phyloP scores from a whole-genome alignment of 2,329 filamentous ascomycete species.

The Colletotrichum viniferum region DNA sequence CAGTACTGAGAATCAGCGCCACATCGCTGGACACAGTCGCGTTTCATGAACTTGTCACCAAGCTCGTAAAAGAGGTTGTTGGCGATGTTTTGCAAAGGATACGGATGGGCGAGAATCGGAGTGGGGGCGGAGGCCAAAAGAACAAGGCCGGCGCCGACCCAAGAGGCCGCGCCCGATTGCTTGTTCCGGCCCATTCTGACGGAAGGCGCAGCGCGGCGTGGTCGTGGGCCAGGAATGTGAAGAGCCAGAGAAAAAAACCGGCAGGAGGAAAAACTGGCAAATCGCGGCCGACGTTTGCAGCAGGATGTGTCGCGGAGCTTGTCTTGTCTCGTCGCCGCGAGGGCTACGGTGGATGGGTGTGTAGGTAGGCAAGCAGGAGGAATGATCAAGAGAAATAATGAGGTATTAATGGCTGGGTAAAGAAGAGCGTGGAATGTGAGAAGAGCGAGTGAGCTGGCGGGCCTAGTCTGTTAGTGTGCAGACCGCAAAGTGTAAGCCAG shows the following conservation, averaged over 20 bases:
- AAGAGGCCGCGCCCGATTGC: conserved; percentile 1
- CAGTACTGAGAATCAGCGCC: conserved; percentile 61
- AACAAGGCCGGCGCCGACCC: conserved; percentile 36
- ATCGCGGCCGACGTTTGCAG: neutral
- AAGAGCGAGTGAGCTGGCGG: conserved; percentile 6
- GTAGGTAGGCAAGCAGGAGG: neutral
- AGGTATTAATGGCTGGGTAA: conserved; percentile 7
- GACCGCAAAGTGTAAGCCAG: neutral
- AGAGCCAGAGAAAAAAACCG: neutral
- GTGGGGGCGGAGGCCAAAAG: conserved; percentile 40
- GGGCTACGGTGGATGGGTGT: neutral
- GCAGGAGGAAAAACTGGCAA: neutral
- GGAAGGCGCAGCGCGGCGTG: conserved; percentile 25
- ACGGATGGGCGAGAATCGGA: conserved; percentile 48
- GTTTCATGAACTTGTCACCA: conserved; percentile 55
- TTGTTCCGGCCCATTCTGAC: conserved; percentile 9
- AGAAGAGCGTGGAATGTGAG: neutral
- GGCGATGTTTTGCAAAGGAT: conserved; percentile 35
- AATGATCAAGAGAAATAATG: conserved; percentile 10
- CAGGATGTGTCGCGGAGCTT: neutral
- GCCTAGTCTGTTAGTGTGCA: conserved; percentile 15
- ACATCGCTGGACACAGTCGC: conserved; percentile 57
- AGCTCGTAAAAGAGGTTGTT: conserved; percentile 51
- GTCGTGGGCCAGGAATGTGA: conserved; percentile 35
- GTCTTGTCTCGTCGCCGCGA: neutral